phyloP scores from a whole-genome alignment of 257 asterid species.

The Solanum appendiculatum region DNA sequence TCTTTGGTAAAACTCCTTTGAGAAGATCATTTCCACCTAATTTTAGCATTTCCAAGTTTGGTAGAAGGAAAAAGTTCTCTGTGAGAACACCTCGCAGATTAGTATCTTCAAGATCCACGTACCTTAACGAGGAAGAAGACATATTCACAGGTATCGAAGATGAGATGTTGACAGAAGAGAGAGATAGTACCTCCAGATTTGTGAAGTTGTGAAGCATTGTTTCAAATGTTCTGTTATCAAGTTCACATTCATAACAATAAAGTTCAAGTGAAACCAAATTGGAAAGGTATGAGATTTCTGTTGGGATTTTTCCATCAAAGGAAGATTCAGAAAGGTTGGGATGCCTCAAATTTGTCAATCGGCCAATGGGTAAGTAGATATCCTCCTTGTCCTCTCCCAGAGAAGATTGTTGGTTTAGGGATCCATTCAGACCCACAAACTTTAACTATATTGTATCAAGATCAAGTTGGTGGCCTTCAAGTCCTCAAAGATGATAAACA shows the following conservation, averaged over 20 bases:
- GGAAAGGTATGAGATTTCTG: background rate
- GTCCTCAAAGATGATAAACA: background rate
- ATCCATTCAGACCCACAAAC: constrained; percentile 25
- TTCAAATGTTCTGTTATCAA: background rate
- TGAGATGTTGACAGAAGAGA: background rate
- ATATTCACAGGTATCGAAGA: background rate
- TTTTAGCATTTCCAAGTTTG: accelerated
- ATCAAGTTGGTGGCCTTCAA: constrained; percentile 22
- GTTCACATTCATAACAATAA: accelerated
- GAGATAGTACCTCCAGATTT: background rate
- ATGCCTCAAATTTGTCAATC: background rate
- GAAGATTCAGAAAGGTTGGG: background rate
- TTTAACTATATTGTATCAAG: constrained; percentile 11
- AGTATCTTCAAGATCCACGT: accelerated
- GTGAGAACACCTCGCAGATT: background rate
- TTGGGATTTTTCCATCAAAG: background rate
- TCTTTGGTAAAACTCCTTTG: background rate
- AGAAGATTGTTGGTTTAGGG: constrained; percentile 10
- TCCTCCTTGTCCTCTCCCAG: constrained; percentile 19
- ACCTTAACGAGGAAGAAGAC: background rate
- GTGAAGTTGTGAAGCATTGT: background rate
- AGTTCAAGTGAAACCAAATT: background rate
- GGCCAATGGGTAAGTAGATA: constrained; percentile 2
- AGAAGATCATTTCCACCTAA: background rate
- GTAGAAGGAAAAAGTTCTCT: no score